Base-by-base conservation (phyloP, 768 basidiomycete species). In the Sarcodon aspratus region DNA sequence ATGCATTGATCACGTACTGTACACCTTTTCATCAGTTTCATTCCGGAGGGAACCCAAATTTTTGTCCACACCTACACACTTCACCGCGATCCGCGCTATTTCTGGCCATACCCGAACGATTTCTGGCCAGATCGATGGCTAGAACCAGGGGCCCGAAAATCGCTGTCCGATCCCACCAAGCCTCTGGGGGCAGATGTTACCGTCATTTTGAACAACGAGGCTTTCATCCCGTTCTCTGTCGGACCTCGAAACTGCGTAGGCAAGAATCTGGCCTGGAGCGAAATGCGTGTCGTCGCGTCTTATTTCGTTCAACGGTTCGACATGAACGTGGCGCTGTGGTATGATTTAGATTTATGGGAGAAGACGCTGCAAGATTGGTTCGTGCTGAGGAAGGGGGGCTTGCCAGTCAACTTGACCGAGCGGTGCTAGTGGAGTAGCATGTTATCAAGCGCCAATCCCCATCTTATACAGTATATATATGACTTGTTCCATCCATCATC, bases 191-290 rank as follows among this genome's bases (percentile, higher is more conserved):
- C 40, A 27, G 13, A 42, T 42, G 48, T 44, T 9, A 33, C 38
- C 32, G 42, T 54, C 12, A 40, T 33, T 8, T 43, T 40, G 17
- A 47, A 54, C 48, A 17, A 35, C 27, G 48, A 40, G 4, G 50
- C 45, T 9, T 49, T 48, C 47, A 33, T 49, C 12, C 48, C 53
- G 27, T 54, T 54, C 49, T 52, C 50, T 12, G 13, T 33, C n/a
- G 53, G 53, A 10, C 46, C 47, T 2, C 46, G 42, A 42, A 49
- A 17, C 31, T 54, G 53, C 33, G 53, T 48, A 33, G 53, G 53
- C 17, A 54, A 52, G 53, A 42, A 13, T 18, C 27, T 54, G 18
- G 53, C 53, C 32, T 18, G 42, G 36, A 37, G 49, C 36, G 50
- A 54, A 46, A 40, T 54, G 45, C 46, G 53, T 17, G 53, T 48